Evolutionary conservation across 495 filamentous ascomycete species (phyloP), one percentile per base, ranked within the genome.

Genomic region (Neurospora sp.): DNA sequence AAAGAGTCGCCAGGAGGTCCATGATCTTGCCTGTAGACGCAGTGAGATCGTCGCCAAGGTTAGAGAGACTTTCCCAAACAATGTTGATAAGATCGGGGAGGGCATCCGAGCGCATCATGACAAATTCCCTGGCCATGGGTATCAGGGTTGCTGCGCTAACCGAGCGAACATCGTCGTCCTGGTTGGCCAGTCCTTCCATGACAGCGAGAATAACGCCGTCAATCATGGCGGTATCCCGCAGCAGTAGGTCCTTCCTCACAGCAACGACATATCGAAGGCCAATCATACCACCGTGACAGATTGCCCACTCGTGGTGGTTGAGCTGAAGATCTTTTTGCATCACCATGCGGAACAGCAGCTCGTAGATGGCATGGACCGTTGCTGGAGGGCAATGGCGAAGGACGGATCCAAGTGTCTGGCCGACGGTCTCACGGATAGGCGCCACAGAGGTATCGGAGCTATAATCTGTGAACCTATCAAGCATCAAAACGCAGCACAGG

Each of bases 201-300:
- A 98, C 96, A 46, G 93, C 91, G 73, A 89, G 87, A 46, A 98
- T 90, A 40, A 99, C 91, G 11, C 96, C 96, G 82, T 99, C 95
- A 82, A 98, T 93, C 79, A 99, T 90, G 61, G 89, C 86, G 20
- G 86, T 85, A 75, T 98, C 91, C 73, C 92, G 89, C 69, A 97
- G 85, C 18, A 99, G 87, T 11, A 99, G 82, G 81, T 98, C 95
- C 75, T 93, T 97, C 53, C 96, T 91, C 53, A 98, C 93, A 5
- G 96, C 96, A 40, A 98, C 96, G 68, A 99, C 86, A 77, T 99
- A 99, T 76, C 94, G 86, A 72, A 99, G 83, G 27, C 96, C 96
- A 35, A 97, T 94, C 96, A 98, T 98, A 69, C 96, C 96, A 73
- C 96, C 96, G 81, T 99, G 96, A 78, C 94, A 97, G 35, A 97